Evolutionary conservation across 805 yeast species (phyloP).

Genomic region (Schizosaccharomyces osmophilus): DNA sequence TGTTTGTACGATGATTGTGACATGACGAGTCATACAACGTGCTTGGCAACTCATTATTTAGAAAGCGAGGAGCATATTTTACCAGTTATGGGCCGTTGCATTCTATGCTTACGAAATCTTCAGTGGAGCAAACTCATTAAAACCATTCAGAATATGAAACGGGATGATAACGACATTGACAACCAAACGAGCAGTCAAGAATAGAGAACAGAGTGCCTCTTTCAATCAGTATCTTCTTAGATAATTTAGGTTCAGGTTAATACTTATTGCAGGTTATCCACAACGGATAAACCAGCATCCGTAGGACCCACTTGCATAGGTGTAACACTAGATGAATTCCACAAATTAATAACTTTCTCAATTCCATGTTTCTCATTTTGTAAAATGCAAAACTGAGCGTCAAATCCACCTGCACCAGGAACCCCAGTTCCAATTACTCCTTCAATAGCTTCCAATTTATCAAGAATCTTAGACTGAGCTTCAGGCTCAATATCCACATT

Average conservation of each 20-base stretch:
- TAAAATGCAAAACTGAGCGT: constrained; percentile 61
- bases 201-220: background rate
- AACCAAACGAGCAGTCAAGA: no score
- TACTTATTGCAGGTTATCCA: background rate
- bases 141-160: no score
- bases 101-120: no score
- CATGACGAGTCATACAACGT: no score
- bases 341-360: background rate
- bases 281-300: background rate
- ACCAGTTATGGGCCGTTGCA: no score
- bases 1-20: no score
- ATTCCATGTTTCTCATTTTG: constrained; percentile 10
- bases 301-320: background rate
- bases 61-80: no score
- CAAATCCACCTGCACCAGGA: constrained; percentile 97
- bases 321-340: background rate
- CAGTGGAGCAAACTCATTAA: no score
- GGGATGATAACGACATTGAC: no score
- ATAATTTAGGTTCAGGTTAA: background rate
- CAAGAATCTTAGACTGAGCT: constrained; percentile 44
- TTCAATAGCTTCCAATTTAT: constrained; percentile 26
- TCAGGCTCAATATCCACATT: constrained; percentile 79
- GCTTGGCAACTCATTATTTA: no score
- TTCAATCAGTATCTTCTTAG: background rate
- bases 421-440: constrained; percentile 92